Evolutionary conservation across 495 filamentous ascomycete genomes (phyloP), one percentile per base, ranked within the genome.

Genomic region (Lentithecium fluviatile): DNA sequence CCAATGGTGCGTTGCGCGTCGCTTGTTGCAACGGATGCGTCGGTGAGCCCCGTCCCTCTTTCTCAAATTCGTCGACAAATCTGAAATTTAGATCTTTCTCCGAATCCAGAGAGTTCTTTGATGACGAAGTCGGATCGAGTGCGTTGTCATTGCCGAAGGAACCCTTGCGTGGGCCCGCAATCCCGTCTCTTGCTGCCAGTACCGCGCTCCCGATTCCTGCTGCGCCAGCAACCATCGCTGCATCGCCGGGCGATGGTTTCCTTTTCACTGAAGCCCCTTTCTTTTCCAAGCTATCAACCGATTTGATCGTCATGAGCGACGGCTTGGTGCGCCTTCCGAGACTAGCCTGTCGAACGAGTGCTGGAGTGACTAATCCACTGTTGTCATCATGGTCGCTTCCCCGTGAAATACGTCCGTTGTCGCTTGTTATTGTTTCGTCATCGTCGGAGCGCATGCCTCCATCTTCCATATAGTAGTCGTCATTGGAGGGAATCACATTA

Each of bases 271-370:
- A 63, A 49, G 48, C 67, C 70, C 23, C 45, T 66, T 12, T 68
- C 54, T 40, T 70, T 71, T 13, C 40, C 26, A 67, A 48, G 51
- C 61, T 64, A 17, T 72, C 72, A 11, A 59, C 64, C 60, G 76
- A 81, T 58, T 73, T 74, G 52, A 88, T 86, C 5, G 78, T 85
- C 26, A 88, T 83, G 66, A 94, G 74, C 13, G 87, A 83, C 6
- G 89, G 86, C 63, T 85, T 89, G 7, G 83, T 84, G 66, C 83
- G 80, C 67, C 87, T 87, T 15, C 90, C 89, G 43, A 91, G 61
- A 72, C 89, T 93, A 23, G 88, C 91, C 68, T 83, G 87, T 65
- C 91, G 78, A 6, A 97, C 87, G 17, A 65, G 54, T 23, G 60
- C 47, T 2, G 60, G 53, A n/a, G 49, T 45, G 13, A 64, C 54